phyloP scores from a whole-genome alignment of 108 stramenopile genomes.

The Nitzschia sp. region DNA sequence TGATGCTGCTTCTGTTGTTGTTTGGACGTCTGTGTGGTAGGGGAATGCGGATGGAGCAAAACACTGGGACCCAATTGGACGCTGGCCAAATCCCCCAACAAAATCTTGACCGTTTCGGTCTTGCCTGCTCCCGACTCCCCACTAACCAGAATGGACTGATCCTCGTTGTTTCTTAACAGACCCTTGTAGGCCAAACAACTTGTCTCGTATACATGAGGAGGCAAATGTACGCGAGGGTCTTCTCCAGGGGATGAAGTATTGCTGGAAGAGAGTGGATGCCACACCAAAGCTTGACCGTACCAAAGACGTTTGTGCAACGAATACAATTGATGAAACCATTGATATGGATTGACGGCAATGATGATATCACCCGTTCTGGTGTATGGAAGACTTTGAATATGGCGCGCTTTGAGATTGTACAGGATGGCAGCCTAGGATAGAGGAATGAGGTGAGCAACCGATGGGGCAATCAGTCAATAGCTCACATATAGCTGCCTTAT shows the following conservation, averaged over 20 bases:
- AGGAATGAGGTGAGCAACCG: neutral
- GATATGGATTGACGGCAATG: conserved; percentile 69
- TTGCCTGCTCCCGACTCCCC: conserved; percentile 93
- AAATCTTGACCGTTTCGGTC: conserved; percentile 92
- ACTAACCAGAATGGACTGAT: conserved; percentile 84
- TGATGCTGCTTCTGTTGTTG: conserved; percentile 11
- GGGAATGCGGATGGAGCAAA: neutral
- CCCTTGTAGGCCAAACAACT: conserved; percentile 77
- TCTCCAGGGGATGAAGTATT: neutral
- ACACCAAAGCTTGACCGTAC: conserved; percentile 75
- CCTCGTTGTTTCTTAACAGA: conserved; percentile 50
- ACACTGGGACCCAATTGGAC: conserved; percentile 46
- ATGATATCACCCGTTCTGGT: conserved; percentile 95
- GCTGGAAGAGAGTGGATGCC: conserved; percentile 32
- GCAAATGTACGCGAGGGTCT: conserved; percentile 62
- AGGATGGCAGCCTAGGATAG: conserved; percentile 80
- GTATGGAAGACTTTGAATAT: conserved; percentile 74
- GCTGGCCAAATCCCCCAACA: conserved; percentile 83
- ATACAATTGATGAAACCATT: conserved; percentile 79
- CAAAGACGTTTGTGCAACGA: conserved; percentile 45
- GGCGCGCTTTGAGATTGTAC: conserved; percentile 84
- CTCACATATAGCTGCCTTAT: too few relatives aligned
- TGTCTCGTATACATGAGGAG: conserved; percentile 85
- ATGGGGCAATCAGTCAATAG: too few relatives aligned
- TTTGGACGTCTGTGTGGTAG: neutral